These are phyloP conservation scores for Spinellus fusiger DNA, from an alignment of 192 early-diverging fungal species.

Conservation along the genomic window DNA sequence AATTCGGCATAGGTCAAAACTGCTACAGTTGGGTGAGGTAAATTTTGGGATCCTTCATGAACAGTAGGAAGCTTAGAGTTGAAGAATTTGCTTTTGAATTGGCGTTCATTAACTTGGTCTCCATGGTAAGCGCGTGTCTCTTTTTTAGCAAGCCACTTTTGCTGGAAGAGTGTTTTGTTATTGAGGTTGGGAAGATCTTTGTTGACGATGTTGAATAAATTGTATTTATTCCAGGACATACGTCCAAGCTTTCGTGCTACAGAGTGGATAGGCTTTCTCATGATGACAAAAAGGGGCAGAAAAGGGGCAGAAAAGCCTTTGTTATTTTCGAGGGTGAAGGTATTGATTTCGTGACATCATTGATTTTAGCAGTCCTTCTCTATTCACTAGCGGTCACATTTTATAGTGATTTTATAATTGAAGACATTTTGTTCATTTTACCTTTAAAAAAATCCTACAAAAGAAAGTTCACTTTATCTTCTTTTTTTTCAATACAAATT, in stretches of 20 bases:
- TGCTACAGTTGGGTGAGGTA: constrained; percentile 61
- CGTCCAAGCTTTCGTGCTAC: constrained; percentile 65
- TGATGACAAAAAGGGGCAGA: no score
- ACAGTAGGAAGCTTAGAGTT: constrained; percentile 65
- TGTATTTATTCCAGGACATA: constrained; percentile 95
- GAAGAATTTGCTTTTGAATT: constrained; percentile 68
- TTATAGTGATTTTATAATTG: no score
- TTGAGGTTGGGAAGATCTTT: constrained; percentile 46
- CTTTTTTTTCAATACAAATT: no score
- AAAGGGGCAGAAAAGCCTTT: no score
- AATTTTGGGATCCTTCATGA: constrained; percentile 42
- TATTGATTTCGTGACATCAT: no score
- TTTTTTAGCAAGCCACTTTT: constrained; percentile 91
- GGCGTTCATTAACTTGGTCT: constrained; percentile 81
- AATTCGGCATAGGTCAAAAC: constrained; percentile 81
- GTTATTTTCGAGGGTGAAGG: no score
- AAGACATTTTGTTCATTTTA: no score
- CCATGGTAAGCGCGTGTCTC: constrained; percentile 92
- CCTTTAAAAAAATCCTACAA: no score
- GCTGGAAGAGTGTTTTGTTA: constrained; percentile 79
- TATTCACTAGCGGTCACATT: no score
- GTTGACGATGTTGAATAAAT: constrained; percentile 76
- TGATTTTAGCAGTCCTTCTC: no score
- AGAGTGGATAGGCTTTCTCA: constrained; percentile 33
- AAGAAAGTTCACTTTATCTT: no score